Base-by-base conservation (phyloP, 306 rosid genomes). In the Trichosanthes cucumerina region DNA sequence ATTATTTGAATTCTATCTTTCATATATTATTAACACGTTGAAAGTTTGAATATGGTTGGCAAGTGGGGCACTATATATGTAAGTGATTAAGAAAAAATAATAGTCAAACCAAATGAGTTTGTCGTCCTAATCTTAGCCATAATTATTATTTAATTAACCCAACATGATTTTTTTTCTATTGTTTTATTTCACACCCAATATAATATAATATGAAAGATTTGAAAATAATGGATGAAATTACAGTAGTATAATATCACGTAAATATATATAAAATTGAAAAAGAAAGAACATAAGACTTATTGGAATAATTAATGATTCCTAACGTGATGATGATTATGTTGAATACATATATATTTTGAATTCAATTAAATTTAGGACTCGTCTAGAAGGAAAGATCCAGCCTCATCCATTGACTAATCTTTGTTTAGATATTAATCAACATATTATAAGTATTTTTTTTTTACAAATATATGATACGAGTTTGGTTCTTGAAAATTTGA, bases 71-170 rank as follows among this genome's bases (percentile, higher is more conserved):
- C 41, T 72, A 72, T 26, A 28, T 47, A 26, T 12, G 34, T 43
- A 47, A 47, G 77, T 47, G 38, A 73, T 73, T 73, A 73, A 73
- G 4, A 47, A 70, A 72, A 33, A 9, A 47, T 23, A 72, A 16
- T 47, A 73, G 77, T 73, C 77, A 73, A 73, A 31, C 77, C 43
- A 49, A 72, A 72, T 73, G 77, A 47, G 60, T 49, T 73, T 49
- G 77, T 73, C 60, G 60, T 73, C 77, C 59, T 73, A 73, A 73
- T 73, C 60, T 73, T 73, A 73, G 9, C 77, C 77, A 46, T 46
- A 73, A 73, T 73, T 28, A 72, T 47, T 72, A 47, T 73, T 73
- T 73, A 73, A 73, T 47, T 73, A 73, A 31, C 77, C n/a, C n/a
- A n/a, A n/a, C n/a, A n/a, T n/a, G n/a, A n/a, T n/a, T n/a, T n/a